Percentiles rank a stretch among this genome's conserved stretches.
phyloP scores from a whole-genome alignment of 345 rosid genomes.

The Camelina hispida region DNA sequence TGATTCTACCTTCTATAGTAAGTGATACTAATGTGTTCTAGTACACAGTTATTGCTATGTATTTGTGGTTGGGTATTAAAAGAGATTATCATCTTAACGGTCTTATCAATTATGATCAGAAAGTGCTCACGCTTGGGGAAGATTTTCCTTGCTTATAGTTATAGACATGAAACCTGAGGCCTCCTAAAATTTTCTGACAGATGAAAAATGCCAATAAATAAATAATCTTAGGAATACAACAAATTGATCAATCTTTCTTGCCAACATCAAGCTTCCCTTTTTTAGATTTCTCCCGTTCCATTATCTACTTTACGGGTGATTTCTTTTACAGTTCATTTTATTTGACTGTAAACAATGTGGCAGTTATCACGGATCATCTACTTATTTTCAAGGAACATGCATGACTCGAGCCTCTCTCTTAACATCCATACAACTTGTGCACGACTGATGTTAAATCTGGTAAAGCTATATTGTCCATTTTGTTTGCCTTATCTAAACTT shows the following conservation, averaged over 20 bases:
- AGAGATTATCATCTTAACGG: conserved; percentile 9
- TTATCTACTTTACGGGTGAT: not conserved
- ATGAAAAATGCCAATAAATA: not conserved
- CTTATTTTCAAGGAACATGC: conserved; percentile 96
- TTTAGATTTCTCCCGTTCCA: not conserved
- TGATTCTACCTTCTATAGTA: not conserved
- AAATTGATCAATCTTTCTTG: conserved; percentile 21
- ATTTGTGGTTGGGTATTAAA: conserved; percentile 14
- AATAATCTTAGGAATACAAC: conserved; percentile 21
- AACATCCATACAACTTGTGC: conserved; percentile 97
- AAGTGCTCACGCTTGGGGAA: conserved; percentile 16
- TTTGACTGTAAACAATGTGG: conserved; percentile 41
- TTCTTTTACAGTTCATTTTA: conserved; percentile 21
- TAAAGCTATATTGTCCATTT: conserved; percentile 44
- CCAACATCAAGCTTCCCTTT: conserved; percentile 20
- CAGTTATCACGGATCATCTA: conserved; percentile 97
- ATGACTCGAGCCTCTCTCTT: conserved; percentile 89
- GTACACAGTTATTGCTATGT: conserved; percentile 22
- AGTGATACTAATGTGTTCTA: conserved; percentile 27
- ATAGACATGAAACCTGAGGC: conserved; percentile 13
- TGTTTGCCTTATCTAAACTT: conserved; percentile 22
- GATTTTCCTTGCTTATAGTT: conserved; percentile 20
- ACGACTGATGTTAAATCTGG: conserved; percentile 98
- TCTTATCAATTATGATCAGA: conserved; percentile 14
- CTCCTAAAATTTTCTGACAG: conserved; percentile 12